These are phyloP conservation scores for Golubevia pallescens DNA, from an alignment of 1,284 basidiomycete species.

Conservation along the genomic window DNA sequence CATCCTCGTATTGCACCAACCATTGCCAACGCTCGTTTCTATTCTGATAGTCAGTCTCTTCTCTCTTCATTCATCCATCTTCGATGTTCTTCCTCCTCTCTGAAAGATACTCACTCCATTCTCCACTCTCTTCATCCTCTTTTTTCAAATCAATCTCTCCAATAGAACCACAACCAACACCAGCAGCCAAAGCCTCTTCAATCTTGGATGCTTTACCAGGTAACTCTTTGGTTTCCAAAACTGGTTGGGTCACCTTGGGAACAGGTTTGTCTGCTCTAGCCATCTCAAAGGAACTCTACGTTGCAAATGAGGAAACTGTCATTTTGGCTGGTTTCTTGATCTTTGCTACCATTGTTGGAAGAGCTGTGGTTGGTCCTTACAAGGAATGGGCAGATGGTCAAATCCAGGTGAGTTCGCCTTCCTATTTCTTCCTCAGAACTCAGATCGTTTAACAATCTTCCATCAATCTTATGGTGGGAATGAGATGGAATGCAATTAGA, in stretches of 20 bases:
- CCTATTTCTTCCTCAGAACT: too few relatives aligned
- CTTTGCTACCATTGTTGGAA: slow-evolving; percentile 57
- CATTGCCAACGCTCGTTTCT: not conserved
- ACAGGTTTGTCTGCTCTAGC: slow-evolving; percentile 59
- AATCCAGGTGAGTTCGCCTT: too few relatives aligned
- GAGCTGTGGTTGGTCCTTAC: slow-evolving; percentile 53
- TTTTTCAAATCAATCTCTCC: too few relatives aligned
- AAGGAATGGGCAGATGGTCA: slow-evolving; percentile 49
- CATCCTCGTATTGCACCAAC: too few relatives aligned
- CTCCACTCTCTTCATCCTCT: too few relatives aligned
- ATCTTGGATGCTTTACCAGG: slow-evolving; percentile 92
- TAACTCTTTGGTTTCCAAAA: slow-evolving; percentile 91
- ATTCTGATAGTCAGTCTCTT: not conserved
- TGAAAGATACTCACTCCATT: too few relatives aligned
- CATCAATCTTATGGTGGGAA: too few relatives aligned
- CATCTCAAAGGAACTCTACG: slow-evolving; percentile 64
- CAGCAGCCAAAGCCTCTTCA: slow-evolving; percentile 79
- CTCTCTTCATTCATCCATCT: not conserved
- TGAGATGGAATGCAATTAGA: too few relatives aligned
- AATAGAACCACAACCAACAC: too few relatives aligned
- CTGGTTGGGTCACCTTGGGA: slow-evolving; percentile 63
- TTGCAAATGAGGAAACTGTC: slow-evolving; percentile 64
- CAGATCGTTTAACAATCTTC: too few relatives aligned
- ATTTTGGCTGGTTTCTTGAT: slow-evolving; percentile 60
- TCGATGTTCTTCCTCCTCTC: not conserved